These are phyloP conservation scores for Trichocladium uniseriatum DNA, from an alignment of 495 filamentous ascomycete genomes.

Conservation along the genomic window DNA sequence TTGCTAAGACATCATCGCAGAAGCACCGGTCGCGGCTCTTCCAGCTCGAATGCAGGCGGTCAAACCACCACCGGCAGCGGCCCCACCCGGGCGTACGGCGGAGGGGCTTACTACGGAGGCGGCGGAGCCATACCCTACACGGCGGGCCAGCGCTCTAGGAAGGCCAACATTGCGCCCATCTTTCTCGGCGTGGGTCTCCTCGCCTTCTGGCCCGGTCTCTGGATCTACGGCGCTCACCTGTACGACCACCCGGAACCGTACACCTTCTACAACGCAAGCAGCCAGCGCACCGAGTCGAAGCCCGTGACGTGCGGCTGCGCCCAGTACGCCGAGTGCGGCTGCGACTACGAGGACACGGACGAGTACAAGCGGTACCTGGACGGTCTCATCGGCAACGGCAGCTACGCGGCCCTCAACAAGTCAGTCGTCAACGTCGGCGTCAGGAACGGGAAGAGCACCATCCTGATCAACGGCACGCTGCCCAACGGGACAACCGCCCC, in stretches of 20 bases:
- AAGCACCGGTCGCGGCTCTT: conserved; percentile 24
- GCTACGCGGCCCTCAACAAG: conserved; percentile 47
- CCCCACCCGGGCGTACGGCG: conserved; percentile 49
- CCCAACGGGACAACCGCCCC: conserved; percentile 71
- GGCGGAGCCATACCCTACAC: conserved; percentile 65
- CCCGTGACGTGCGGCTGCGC: conserved; percentile 70
- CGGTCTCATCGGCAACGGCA: conserved; percentile 56
- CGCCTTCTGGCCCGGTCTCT: conserved; percentile 47
- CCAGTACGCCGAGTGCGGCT: conserved; percentile 62
- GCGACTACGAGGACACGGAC: conserved; percentile 56
- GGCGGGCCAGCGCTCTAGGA: conserved; percentile 42
- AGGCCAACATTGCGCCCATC: conserved; percentile 47
- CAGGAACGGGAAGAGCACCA: conserved; percentile 65
- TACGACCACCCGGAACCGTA: conserved; percentile 52
- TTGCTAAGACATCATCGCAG: not conserved
- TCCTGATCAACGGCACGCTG: conserved; percentile 79
- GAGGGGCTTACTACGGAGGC: conserved; percentile 68
- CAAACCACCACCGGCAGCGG: conserved; percentile 58
- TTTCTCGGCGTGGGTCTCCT: conserved; percentile 48
- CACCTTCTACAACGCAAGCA: conserved; percentile 49
- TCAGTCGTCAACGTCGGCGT: conserved; percentile 52
- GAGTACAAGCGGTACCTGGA: conserved; percentile 45
- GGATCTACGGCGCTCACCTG: conserved; percentile 56
- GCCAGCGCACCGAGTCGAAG: conserved; percentile 53
- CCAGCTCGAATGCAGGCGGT: conserved; percentile 51